phyloP scores from a whole-genome alignment of 805 yeast genomes.

The Sugiyamaella boreocaroliniensis region DNA sequence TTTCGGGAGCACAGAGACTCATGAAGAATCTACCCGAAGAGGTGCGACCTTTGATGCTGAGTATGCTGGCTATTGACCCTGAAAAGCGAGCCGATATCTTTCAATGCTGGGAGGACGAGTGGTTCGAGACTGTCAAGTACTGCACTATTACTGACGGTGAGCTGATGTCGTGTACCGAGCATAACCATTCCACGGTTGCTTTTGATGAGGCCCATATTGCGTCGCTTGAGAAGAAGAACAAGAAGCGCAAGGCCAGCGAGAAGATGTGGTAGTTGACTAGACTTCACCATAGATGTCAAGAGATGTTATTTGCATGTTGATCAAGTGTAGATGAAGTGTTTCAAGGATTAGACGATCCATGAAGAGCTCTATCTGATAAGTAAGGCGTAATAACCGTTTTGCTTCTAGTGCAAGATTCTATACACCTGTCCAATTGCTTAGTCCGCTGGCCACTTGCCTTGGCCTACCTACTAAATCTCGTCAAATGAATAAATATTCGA shows the following conservation, averaged over 20 bases:
- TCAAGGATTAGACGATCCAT: no score
- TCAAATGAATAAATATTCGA: conserved; percentile 2
- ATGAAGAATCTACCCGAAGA: conserved; percentile 63
- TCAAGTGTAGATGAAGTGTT: not conserved
- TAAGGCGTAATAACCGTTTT: no score
- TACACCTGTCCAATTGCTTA: no score
- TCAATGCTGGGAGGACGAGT: conserved; percentile 51
- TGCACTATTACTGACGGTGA: conserved; percentile 45
- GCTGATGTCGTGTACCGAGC: conserved; percentile 43
- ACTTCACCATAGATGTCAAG: no score
- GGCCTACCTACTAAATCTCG: not conserved
- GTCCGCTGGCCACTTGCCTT: no score
- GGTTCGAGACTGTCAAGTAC: conserved; percentile 55
- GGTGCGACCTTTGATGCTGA: conserved; percentile 52
- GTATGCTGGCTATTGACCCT: conserved; percentile 66
- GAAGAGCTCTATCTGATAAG: no score
- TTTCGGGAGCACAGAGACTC: conserved; percentile 59
- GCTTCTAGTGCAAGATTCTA: no score
- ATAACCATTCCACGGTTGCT: conserved; percentile 81
- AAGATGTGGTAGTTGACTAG: conserved; percentile 29
- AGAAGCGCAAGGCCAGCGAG: conserved; percentile 47
- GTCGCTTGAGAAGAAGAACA: conserved; percentile 68
- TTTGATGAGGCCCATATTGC: conserved; percentile 95
- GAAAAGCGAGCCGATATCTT: conserved; percentile 50
- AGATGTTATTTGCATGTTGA: not conserved